Base-by-base conservation (phyloP, 2,329 filamentous ascomycete genomes). In the Catunica adiposa region DNA sequence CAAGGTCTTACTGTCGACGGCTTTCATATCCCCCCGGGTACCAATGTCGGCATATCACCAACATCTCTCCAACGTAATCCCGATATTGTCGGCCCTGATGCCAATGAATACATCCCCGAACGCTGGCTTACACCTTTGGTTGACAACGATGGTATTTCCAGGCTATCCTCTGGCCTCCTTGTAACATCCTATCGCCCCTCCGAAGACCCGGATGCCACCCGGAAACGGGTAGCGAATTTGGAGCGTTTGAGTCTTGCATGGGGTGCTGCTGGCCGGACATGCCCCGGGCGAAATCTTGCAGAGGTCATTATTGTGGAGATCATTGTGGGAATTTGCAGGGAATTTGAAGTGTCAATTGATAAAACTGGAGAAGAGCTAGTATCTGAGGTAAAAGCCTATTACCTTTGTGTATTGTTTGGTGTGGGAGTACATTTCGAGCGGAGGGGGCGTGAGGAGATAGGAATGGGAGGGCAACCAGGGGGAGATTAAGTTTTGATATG, bases 1-100 rank as follows among this genome's bases (percentile, higher is more conserved):
- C 57, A 57, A 0, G 71, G 69, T 0, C 56, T 74, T 37, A 53
- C 51, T 0, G 58, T 76, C 0, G 69, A 75, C 38, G 70, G 68
- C 1, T 58, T 65, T 54, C 61, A 61, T 26, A 62, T 78, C 25
- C 73, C 74, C 0, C 57, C 68, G 0, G 70, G 72, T 2, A 73
- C 73, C 0, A 70, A 69, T 0, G 71, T 80, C 0, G 72, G 74
- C 1, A 78, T 74, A 61, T 75, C 70, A 47, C 73, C 76, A 0
- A 67, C 72, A 0, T 67, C 71, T 0, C 61, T 80, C 23, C 77
- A 80, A 56, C 68, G 71, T 2, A 76, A 75, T 56, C 56, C 61
- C 5, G 68, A 70, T 0, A 68, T 80, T 5, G 78, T 76, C 53
- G 77, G 78, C 0, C 25, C 61, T 0, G 68, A 75, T 25, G 67